Evolutionary conservation across 176 grass and related monocot genomes (phyloP), one percentile per base, ranked within the genome.

Genomic region (Lolium multiflorum): DNA sequence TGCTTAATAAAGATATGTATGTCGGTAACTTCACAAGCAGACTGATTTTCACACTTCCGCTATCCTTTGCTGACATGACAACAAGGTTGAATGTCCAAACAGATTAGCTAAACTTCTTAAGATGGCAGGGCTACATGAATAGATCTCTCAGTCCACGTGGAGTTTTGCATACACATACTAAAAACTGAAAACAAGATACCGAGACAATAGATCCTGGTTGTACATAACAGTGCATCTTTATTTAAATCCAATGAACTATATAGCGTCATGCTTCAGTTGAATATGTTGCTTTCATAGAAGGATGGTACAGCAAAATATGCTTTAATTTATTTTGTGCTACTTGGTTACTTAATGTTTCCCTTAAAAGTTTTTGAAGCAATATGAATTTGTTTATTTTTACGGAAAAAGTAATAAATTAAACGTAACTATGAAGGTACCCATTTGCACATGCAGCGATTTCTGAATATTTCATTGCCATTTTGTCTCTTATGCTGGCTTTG

Each of bases 401-500:
- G 70, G 13, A 22, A 46, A 47, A 72, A 74, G 1, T 74, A 24
- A 14, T 49, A 72, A n/a, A 44, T 39, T 61, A 7, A 81, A 60
- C 25, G 37, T 50, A 74, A 18, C 54, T 56, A 20, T 18, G 54
- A 37, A 26, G 20, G n/a, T 37, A 63, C n/a, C 3, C 14, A 65
- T 46, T 54, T 81, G 54, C 28, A 55, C 51, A 31, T 46, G 3
- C 4, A 26, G 10, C 24, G 44, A 26, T 67, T 22, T 85, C 20
- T 76, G 71, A 62, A 38, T 41, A 76, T 66, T 55, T 17, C 54
- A 41, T 52, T 60, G 18, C 18, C 17, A 60, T 69, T 83, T 81
- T 18, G 12, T 35, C 76, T 59, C 48, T 80, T 81, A 83, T 81
- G 62, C 11, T 84, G n/a, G 56, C 57, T 68, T 61, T 65, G 22